A percentile compares a stretch with the other conserved stretches of the same genome.
These are phyloP conservation scores for Colletotrichum costaricense DNA, from an alignment of 2,329 filamentous ascomycete species.

Conservation along the genomic window DNA sequence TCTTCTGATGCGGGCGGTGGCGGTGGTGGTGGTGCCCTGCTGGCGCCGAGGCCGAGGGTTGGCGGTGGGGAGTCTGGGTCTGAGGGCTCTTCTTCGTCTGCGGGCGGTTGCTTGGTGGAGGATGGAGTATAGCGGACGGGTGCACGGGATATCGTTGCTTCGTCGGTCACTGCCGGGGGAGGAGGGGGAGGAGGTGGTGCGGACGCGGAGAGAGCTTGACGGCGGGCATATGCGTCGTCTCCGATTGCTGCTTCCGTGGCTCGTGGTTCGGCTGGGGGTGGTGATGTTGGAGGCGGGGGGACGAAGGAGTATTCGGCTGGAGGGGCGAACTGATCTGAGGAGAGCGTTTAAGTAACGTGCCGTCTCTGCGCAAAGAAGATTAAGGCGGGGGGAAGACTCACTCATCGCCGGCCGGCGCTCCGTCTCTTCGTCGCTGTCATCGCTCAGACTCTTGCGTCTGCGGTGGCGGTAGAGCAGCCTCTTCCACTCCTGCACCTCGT, in stretches of 20 bases:
- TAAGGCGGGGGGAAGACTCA: conserved; percentile 32
- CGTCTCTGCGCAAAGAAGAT: neutral
- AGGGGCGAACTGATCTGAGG: conserved; percentile 69
- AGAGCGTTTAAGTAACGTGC: conserved; percentile 36
- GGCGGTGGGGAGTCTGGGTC: conserved; percentile 57
- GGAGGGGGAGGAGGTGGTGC: conserved; percentile 45
- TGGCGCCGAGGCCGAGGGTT: conserved; percentile 61
- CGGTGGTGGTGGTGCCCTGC: conserved; percentile 39
- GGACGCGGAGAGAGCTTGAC: conserved; percentile 64
- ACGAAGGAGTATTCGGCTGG: conserved; percentile 67
- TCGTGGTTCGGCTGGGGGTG: conserved; percentile 56
- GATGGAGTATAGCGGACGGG: conserved; percentile 78
- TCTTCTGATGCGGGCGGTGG: conserved; percentile 43
- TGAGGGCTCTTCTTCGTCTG: conserved; percentile 48
- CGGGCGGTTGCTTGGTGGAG: conserved; percentile 51
- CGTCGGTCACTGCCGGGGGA: conserved; percentile 50
- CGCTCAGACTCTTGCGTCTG: conserved; percentile 54
- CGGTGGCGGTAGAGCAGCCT: conserved; percentile 80
- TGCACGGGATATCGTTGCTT: conserved; percentile 79
- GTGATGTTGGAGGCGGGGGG: conserved; percentile 61
- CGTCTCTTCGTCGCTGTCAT: conserved; percentile 57
- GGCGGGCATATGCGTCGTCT: conserved; percentile 76
- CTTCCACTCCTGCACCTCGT: conserved; percentile 88
- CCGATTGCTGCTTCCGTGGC: conserved; percentile 70
- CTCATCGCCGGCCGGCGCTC: conserved; percentile 42